Evolutionary conservation across 2,329 filamentous ascomycete species (phyloP).

Genomic region (Talaromyces pinophilus): DNA sequence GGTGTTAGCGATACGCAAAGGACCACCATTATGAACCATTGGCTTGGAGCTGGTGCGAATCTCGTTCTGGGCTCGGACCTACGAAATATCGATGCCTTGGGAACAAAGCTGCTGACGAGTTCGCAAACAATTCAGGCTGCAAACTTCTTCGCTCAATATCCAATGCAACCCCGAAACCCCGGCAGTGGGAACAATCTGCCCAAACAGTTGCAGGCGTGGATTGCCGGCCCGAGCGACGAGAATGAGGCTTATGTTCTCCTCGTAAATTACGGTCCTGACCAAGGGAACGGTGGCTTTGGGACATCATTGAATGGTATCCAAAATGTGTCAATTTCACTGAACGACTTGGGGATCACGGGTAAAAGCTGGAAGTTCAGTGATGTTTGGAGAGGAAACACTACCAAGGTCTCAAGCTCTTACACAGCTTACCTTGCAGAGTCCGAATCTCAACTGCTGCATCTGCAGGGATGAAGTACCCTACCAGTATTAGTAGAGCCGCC

Average conservation of each 20-base stretch:
- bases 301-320: constrained; percentile 25
- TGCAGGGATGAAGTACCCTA: too few relatives aligned
- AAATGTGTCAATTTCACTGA: constrained; percentile 27
- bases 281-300: constrained; percentile 30
- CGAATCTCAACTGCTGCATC: too few relatives aligned
- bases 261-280: constrained; percentile 31
- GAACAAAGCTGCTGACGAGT: constrained; percentile 28
- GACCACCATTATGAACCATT: constrained; percentile 33
- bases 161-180: constrained; percentile 32
- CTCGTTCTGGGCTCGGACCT: constrained; percentile 34
- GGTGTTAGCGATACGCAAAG: constrained; percentile 31
- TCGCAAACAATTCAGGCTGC: constrained; percentile 25
- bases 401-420: too few relatives aligned
- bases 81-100: constrained; percentile 29
- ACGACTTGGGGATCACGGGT: constrained; percentile 26
- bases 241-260: constrained; percentile 29
- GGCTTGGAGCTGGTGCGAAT: constrained; percentile 35
- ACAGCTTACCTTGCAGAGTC: too few relatives aligned
- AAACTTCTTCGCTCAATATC: constrained; percentile 28
- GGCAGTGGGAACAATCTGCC: constrained; percentile 27
- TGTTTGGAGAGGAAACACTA: too few relatives aligned
- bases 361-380: background rate
- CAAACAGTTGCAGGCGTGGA: constrained; percentile 32
- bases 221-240: constrained; percentile 28
- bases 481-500: too few relatives aligned